Conservation (phyloP, 2,329 filamentous ascomycete species). For the Coleophoma crateriformis region DNA sequence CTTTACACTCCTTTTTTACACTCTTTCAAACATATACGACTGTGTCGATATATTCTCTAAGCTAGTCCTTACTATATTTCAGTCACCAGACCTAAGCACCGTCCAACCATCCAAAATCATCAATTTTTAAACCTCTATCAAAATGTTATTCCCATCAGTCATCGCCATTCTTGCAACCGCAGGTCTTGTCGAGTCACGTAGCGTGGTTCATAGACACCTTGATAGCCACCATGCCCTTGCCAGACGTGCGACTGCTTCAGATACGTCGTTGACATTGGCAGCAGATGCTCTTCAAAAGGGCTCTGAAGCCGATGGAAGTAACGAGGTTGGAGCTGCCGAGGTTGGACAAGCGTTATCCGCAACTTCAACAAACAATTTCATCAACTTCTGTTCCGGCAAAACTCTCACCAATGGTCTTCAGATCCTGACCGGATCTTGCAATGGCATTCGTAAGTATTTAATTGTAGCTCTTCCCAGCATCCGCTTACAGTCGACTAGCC, state of each 20-base stretch:
- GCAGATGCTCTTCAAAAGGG: conserved; percentile 21
- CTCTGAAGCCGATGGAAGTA: conserved; percentile 20
- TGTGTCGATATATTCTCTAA: conserved; percentile 16
- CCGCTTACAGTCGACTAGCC: conserved; percentile 15
- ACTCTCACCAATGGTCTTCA: conserved; percentile 57
- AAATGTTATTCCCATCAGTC: conserved; percentile 18
- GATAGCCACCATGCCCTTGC: conserved; percentile 5
- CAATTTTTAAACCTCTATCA: conserved; percentile 4
- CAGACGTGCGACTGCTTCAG: background rate
- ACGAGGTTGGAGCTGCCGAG: conserved; percentile 15
- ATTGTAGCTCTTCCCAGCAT: background rate
- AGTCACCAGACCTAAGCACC: background rate
- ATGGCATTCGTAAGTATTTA: conserved; percentile 30
- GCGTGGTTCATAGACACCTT: conserved; percentile 10
- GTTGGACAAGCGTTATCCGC: conserved; percentile 19
- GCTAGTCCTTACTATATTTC: conserved; percentile 3
- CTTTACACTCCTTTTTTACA: conserved; percentile 17
- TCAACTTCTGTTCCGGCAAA: conserved; percentile 26
- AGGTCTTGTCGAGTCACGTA: conserved; percentile 12
- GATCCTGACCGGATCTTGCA: conserved; percentile 54
- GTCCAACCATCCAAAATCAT: background rate
- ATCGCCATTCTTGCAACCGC: conserved; percentile 17
- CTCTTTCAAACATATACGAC: conserved; percentile 7
- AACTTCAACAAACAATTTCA: conserved; percentile 27
- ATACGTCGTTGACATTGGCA: conserved; percentile 8